Evolutionary conservation across 2,329 filamentous ascomycete species (phyloP).

Genomic region (Apiospora pterosperma): DNA sequence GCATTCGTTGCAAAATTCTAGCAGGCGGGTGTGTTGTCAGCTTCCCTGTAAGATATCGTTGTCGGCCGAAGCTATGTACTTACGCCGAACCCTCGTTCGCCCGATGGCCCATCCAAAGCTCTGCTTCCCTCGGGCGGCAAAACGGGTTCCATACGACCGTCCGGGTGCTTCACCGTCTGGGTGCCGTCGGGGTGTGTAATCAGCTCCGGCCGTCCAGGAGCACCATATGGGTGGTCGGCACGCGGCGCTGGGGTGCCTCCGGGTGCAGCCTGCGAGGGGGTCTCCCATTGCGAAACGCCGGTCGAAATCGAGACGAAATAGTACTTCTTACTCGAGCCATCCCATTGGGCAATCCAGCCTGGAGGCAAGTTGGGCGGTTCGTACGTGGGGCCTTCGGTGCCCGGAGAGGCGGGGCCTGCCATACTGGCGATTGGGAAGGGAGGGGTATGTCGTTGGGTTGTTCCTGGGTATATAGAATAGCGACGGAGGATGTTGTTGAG

Average conservation of each 20-base stretch:
- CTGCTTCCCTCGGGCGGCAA: slow-evolving; percentile 47
- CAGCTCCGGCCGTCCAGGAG: slow-evolving; percentile 46
- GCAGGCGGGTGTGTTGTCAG: slow-evolving; percentile 18
- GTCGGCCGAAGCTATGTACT: slow-evolving; percentile 29
- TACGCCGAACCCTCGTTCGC: slow-evolving; percentile 65
- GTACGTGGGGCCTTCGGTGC: slow-evolving; percentile 56
- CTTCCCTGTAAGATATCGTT: slow-evolving; percentile 7
- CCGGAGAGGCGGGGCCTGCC: slow-evolving; percentile 51
- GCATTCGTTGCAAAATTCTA: slow-evolving; percentile 61
- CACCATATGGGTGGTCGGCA: slow-evolving; percentile 60
- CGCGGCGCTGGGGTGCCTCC: slow-evolving; percentile 56
- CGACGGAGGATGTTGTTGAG: background rate
- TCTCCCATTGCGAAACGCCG: slow-evolving; percentile 71
- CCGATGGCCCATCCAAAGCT: slow-evolving; percentile 47
- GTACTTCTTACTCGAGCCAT: slow-evolving; percentile 60
- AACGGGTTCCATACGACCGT: slow-evolving; percentile 59
- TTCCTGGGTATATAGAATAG: background rate
- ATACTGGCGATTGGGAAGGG: slow-evolving; percentile 1
- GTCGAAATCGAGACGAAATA: slow-evolving; percentile 72
- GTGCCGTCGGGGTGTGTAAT: slow-evolving; percentile 62
- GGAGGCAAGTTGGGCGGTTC: slow-evolving; percentile 57
- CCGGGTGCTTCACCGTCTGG: slow-evolving; percentile 57
- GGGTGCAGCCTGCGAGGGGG: slow-evolving; percentile 61
- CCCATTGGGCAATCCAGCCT: slow-evolving; percentile 70
- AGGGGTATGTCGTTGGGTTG: background rate